Evolutionary conservation across 768 basidiomycete genomes (phyloP), one percentile per base, ranked within the genome.

Genomic region (Boletus pseudo-olivaceus): DNA sequence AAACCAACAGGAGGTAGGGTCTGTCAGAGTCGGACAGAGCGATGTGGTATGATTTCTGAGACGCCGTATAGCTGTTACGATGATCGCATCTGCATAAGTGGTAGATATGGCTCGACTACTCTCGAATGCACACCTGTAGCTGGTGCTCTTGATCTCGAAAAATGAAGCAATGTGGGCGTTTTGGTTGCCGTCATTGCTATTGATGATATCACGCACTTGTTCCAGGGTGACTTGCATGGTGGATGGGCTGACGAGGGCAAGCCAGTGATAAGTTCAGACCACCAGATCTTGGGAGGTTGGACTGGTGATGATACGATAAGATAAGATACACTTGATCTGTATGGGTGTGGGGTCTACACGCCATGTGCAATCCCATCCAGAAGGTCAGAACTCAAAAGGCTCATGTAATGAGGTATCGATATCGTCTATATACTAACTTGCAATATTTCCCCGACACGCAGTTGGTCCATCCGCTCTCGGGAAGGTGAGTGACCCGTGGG

Each of bases 201-300:
- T 61, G 44, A 75, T 51, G 52, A 75, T 69, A 6, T 61, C 63
- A 38, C 65, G 65, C 4, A 59, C 71, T 49, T 75, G 65, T 30
- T 70, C 62, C 7, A 56, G 39, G 23, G 63, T 69, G 49, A 72
- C 48, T 23, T 49, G 53, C 54, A 59, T 62, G 27, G 34, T 51
- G 38, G 19, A 26, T 26, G n/a, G 7, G 33, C n/a, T 23, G 29
- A 32, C 20, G 29, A n/a, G 19, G 7, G 26, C 4, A 12, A 32
- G 14, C 10, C 12, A 11, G 14, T 1, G 17, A 4, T 5, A 23
- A 43, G 26, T 7, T 27, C 26, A 43, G 14, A 19, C 8, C 2
- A 10, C 41, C 14, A 30, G 41, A 27, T 27, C 17, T 17, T 43
- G 19, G 29, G 19, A 20, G 12, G 12, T 40, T 26, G 26, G 41